Evolutionary conservation across 2,329 filamentous ascomycete genomes (phyloP).

Genomic region (Aspergillus sojae): DNA sequence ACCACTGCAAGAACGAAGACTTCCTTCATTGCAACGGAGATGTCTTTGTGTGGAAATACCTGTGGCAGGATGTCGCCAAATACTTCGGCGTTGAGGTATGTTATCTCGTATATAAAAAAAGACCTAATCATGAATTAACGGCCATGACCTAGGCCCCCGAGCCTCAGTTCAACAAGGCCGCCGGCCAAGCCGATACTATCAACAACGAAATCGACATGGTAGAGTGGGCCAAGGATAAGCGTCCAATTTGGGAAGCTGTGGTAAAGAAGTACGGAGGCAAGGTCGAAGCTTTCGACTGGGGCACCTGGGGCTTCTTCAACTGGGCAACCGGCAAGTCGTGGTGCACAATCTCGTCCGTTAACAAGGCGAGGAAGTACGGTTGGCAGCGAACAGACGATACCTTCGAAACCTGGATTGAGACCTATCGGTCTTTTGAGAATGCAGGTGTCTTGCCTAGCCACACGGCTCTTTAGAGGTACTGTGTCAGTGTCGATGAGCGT

Average conservation of each 20-base stretch:
- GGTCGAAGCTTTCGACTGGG: conserved; percentile 28
- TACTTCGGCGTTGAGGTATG: conserved; percentile 28
- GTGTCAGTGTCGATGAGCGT: neutral
- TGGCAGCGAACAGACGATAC: conserved; percentile 25
- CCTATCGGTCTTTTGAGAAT: conserved; percentile 27
- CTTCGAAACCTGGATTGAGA: conserved; percentile 27
- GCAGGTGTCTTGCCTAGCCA: conserved; percentile 21
- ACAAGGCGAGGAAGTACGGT: conserved; percentile 27
- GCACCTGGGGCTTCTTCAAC: conserved; percentile 30
- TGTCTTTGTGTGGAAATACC: conserved; percentile 30
- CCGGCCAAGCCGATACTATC: conserved; percentile 13
- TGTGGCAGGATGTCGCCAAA: conserved; percentile 24
- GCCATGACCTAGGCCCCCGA: conserved; percentile 10
- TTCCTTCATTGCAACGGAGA: conserved; percentile 35
- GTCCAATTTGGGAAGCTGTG: conserved; percentile 22
- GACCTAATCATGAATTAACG: neutral
- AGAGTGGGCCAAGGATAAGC: conserved; percentile 29
- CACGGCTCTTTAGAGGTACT: neutral
- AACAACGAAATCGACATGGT: conserved; percentile 25
- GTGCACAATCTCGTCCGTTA: conserved; percentile 24
- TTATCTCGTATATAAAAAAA: too few relatives aligned
- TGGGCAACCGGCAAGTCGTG: conserved; percentile 26
- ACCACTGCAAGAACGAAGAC: conserved; percentile 27
- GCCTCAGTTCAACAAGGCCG: conserved; percentile 18
- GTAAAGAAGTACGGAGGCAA: conserved; percentile 25